Evolutionary conservation across 2,329 filamentous ascomycete species (phyloP).

Genomic region (Alternaria conjuncta): DNA sequence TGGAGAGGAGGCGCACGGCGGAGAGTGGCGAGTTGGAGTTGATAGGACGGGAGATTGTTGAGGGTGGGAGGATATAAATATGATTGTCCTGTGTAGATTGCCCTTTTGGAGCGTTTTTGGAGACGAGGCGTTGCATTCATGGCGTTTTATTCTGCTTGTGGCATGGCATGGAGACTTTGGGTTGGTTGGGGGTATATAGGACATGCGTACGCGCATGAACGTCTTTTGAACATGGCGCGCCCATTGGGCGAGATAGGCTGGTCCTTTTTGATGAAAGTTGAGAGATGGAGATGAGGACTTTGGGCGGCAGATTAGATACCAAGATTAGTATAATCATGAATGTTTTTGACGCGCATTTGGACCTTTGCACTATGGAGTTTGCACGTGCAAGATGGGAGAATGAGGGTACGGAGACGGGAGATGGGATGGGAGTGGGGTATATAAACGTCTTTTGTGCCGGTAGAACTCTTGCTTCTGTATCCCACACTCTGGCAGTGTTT

Average conservation of each 20-base stretch:
- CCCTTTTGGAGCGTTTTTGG: neutral
- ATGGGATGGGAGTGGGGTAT: neutral
- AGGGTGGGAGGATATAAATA: constrained; percentile 54
- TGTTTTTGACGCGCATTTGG: neutral
- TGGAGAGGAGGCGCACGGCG: constrained; percentile 70
- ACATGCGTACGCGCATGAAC: neutral
- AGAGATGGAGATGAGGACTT: neutral
- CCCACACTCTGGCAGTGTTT: neutral
- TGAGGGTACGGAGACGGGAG: too few relatives aligned
- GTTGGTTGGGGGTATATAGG: neutral
- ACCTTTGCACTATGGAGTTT: too few relatives aligned
- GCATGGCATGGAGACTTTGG: neutral
- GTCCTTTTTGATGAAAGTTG: neutral
- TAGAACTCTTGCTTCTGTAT: neutral
- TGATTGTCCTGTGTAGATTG: neutral
- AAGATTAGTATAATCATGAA: neutral
- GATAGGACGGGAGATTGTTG: constrained; percentile 69
- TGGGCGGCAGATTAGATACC: neutral
- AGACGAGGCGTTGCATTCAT: neutral
- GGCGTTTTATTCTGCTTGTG: neutral
- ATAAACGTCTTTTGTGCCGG: neutral
- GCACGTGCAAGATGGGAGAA: too few relatives aligned
- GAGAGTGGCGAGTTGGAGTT: constrained; percentile 70
- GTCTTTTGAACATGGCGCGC: neutral
- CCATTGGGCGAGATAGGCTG: neutral